Conservation (phyloP, 2,329 filamentous ascomycete species). For the Ophiostoma pallidulum region DNA sequence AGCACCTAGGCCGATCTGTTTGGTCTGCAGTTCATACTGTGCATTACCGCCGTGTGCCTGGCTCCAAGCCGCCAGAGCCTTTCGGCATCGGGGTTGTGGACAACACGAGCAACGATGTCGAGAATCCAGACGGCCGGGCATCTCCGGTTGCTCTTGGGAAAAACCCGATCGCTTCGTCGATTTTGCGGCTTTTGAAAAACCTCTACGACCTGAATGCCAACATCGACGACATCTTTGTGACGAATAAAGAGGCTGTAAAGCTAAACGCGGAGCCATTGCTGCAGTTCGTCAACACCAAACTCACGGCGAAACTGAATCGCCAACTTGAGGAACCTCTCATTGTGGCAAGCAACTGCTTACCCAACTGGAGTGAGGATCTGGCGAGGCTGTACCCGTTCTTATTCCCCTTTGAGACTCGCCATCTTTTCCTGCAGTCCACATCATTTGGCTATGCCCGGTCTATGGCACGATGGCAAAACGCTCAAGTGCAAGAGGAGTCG, state of each 20-base stretch:
- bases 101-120: slow-evolving; percentile 32
- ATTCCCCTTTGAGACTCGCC: slow-evolving; percentile 94
- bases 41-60: slow-evolving; percentile 78
- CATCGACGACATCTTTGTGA: slow-evolving; percentile 78
- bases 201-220: slow-evolving; percentile 90
- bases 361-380: slow-evolving; percentile 91
- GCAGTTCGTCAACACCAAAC: slow-evolving; percentile 96
- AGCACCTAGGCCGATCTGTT: slow-evolving; percentile 63
- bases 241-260: slow-evolving; percentile 60
- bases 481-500: slow-evolving; percentile 70
- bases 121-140: slow-evolving; percentile 18
- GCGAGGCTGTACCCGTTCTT: slow-evolving; percentile 91
- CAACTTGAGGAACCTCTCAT: slow-evolving; percentile 95
- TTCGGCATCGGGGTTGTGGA: slow-evolving; percentile 49
- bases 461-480: slow-evolving; percentile 95
- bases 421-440: slow-evolving; percentile 93
- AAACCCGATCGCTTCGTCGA: slow-evolving; percentile 75
- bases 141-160: slow-evolving; percentile 72
- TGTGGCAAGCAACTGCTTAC: slow-evolving; percentile 91
- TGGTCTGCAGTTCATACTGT: slow-evolving; percentile 89
- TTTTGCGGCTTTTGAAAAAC: slow-evolving; percentile 78
- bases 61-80: slow-evolving; percentile 68
- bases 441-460: slow-evolving; percentile 96
- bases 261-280: slow-evolving; percentile 74
- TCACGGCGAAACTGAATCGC: slow-evolving; percentile 93